These are phyloP conservation scores for Aspergillus cavernicola DNA, from an alignment of 495 filamentous ascomycete species.

Conservation along the genomic window DNA sequence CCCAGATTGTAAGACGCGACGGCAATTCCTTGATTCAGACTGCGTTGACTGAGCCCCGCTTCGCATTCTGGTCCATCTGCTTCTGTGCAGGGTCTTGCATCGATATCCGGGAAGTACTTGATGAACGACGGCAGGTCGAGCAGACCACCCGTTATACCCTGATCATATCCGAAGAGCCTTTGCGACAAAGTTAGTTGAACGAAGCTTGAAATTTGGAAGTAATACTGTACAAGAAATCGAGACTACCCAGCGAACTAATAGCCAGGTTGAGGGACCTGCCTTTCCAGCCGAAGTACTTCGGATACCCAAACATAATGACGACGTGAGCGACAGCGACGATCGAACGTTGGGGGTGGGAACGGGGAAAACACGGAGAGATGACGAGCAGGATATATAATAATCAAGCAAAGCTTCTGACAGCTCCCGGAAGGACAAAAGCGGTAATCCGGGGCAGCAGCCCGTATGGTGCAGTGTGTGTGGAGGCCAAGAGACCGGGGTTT, in stretches of 20 bases:
- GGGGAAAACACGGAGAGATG: background rate
- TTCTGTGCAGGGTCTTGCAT: constrained; percentile 3
- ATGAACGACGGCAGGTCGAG: constrained; percentile 52
- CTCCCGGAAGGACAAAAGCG: constrained; percentile 20
- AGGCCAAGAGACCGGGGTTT: constrained; percentile 10
- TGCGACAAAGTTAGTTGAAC: constrained; percentile 1
- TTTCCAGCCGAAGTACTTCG: constrained; percentile 57
- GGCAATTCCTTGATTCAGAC: constrained; percentile 46
- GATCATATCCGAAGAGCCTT: constrained; percentile 54
- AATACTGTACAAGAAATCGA: constrained; percentile 55
- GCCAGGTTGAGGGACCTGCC: constrained; percentile 62
- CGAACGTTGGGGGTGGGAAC: constrained; percentile 1
- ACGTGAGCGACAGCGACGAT: constrained; percentile 7
- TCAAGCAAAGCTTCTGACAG: background rate
- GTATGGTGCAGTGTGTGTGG: background rate
- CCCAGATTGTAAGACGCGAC: constrained; percentile 70
- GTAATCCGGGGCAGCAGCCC: constrained; percentile 21
- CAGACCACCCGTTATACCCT: constrained; percentile 55
- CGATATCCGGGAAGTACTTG: constrained; percentile 46
- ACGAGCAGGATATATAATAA: constrained; percentile 22
- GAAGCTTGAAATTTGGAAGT: background rate
- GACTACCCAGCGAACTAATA: constrained; percentile 62
- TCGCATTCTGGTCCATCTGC: background rate
- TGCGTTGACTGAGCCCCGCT: constrained; percentile 20
- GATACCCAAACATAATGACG: constrained; percentile 37